Base-by-base conservation (phyloP, 768 basidiomycete genomes). In the Tulasnella sp. region DNA sequence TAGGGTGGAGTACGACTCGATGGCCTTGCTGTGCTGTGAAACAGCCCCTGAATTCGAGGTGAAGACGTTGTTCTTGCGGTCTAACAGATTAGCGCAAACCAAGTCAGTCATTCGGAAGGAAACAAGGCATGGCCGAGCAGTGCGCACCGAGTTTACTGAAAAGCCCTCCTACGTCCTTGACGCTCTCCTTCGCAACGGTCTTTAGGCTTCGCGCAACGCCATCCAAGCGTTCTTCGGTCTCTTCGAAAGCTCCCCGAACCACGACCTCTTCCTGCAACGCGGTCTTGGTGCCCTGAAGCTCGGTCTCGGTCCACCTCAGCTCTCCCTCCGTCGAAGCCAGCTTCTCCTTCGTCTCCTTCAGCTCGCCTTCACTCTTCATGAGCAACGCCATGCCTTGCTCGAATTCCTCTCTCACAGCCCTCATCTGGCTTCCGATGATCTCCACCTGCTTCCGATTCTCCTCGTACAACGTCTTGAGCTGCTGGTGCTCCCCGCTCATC, bases 351-450 rank as follows among this genome's bases (percentile, higher is more conserved):
- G 93, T 90, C 75, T 89, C 87, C 80, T 89, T 90, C 78, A 99
- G 86, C 84, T 98, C 95, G 9, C 91, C 90, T 76, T 97, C 93
- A 42, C 91, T 89, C 83, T 90, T 91, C 84, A 91, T 91, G 72
- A 98, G 87, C 72, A 96, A 82, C 1, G 89, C 91, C 79, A 96
- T 93, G 83, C 94, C 93, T 85, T 97, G 93, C 84, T 98, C 96
- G 83, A 96, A 97, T 86, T 98, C 96, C 80, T 96, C 96, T 78
- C 93, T 89, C 24, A 96, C 91, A 42, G 89, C 91, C 78, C 91
- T 87, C 86, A 97, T 89, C 85, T 97, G 93, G 76, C 91, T 91
- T 84, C 96, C 94, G n/a, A 94, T 89, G 64, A 95, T 92, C 83
- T 93, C 93, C 7, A 94, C 92, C 83, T 94, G 92, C 83, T 92